Evolutionary conservation across 176 grass and related monocot species (phyloP).

Genomic region (sorghum (Sorghum bicolor)): DNA sequence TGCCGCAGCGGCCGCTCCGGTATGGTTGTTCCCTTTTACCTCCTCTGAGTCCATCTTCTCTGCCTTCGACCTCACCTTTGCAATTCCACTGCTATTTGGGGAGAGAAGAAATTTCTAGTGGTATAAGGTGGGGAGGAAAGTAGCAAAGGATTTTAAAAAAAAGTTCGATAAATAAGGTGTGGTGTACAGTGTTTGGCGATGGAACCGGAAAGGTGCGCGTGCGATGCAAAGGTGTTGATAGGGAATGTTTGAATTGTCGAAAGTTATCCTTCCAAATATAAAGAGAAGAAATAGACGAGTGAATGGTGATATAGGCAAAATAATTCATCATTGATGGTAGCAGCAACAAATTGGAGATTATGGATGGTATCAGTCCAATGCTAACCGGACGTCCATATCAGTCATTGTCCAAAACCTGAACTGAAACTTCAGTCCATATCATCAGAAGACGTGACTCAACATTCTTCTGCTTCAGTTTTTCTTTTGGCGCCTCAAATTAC

Average conservation of each 20-base stretch:
- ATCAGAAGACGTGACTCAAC: background rate
- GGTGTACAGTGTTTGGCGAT: background rate
- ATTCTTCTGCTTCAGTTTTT: constrained; percentile 1
- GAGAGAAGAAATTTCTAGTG: background rate
- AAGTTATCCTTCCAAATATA: background rate
- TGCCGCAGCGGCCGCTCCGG: constrained; percentile 30
- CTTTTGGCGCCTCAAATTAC: background rate
- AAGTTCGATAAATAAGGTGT: background rate
- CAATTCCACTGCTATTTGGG: background rate
- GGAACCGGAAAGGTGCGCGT: background rate
- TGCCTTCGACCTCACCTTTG: background rate
- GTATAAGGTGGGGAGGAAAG: background rate
- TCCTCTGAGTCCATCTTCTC: background rate
- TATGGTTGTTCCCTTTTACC: background rate
- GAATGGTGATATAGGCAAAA: background rate
- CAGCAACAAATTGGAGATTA: background rate
- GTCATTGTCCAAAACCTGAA: background rate
- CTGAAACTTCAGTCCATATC: background rate
- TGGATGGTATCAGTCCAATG: background rate
- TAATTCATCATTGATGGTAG: background rate
- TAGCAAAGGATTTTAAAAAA: background rate
- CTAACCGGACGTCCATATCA: background rate
- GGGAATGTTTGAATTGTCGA: background rate
- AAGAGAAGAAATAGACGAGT: background rate
- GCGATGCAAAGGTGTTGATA: background rate